These are phyloP conservation scores for Aspergillus pseudotamarii DNA, from an alignment of 2,329 filamentous ascomycete genomes.

Conservation along the genomic window DNA sequence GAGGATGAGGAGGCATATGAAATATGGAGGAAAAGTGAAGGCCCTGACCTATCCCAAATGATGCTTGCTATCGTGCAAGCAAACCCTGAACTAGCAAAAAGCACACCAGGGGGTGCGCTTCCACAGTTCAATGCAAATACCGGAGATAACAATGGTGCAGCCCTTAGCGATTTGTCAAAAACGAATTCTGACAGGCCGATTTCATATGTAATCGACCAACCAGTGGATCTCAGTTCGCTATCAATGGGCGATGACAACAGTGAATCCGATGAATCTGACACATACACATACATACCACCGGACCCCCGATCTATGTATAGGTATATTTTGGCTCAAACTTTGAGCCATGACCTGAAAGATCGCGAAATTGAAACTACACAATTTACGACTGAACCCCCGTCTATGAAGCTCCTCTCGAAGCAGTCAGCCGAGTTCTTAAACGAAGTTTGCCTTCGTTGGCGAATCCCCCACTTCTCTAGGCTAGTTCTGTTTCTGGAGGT, in stretches of 20 bases:
- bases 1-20: conserved; percentile 86
- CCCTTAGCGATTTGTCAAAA: conserved; percentile 51
- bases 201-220: conserved; percentile 66
- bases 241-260: conserved; percentile 57
- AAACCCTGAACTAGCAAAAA: conserved; percentile 82
- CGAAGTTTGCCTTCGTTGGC: conserved; percentile 85
- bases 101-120: conserved; percentile 62
- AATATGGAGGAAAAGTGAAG: conserved; percentile 88
- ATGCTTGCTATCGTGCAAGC: conserved; percentile 88
- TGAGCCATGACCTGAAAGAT: conserved; percentile 64
- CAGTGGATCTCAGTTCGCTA: conserved; percentile 62
- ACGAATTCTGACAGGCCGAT: conserved; percentile 50
- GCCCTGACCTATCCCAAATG: conserved; percentile 84
- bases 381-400: conserved; percentile 50
- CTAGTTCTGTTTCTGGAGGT: conserved; percentile 83
- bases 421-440: conserved; percentile 80
- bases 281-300: conserved; percentile 86
- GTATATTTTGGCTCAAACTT: conserved; percentile 75
- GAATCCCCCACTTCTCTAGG: conserved; percentile 79
- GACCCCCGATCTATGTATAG: conserved; percentile 83
- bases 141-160: conserved; percentile 41
- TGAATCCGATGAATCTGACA: conserved; percentile 51
- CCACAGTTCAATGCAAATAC: conserved; percentile 57
- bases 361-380: conserved; percentile 54
- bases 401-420: conserved; percentile 66